phyloP scores from a whole-genome alignment of 768 basidiomycete genomes.

The Lyophyllum semitale region DNA sequence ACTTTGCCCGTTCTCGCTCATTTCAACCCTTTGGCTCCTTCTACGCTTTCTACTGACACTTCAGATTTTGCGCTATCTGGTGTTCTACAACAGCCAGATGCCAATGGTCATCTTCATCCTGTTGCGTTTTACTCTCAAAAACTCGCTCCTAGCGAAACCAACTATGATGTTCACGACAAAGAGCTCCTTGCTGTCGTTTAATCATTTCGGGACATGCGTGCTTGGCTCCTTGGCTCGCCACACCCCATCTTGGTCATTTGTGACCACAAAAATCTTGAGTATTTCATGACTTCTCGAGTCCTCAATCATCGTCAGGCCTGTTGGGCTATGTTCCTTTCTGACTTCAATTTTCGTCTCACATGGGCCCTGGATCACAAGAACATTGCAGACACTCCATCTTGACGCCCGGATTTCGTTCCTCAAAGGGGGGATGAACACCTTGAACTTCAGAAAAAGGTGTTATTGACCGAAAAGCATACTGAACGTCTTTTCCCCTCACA shows the following conservation, averaged over 20 bases:
- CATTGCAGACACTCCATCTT: neutral
- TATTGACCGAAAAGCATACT: too few species aligned
- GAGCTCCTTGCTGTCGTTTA: constrained; percentile 50
- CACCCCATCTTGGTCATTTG: constrained; percentile 22
- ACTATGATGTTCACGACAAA: constrained; percentile 53
- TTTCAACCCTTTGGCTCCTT: neutral
- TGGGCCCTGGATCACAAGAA: neutral
- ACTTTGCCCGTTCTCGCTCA: neutral
- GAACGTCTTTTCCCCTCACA: too few species aligned
- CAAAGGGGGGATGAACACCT: too few species aligned
- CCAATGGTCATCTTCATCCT: constrained; percentile 31
- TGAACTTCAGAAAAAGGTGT: too few species aligned
- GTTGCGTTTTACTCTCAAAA: constrained; percentile 36
- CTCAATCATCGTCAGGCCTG: constrained; percentile 46
- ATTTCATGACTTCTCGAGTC: constrained; percentile 39
- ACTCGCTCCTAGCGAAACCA: constrained; percentile 38
- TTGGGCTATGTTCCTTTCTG: constrained; percentile 44
- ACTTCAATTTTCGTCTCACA: constrained; percentile 26
- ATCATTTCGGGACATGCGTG: constrained; percentile 33
- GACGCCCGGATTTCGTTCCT: neutral
- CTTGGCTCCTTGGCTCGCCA: constrained; percentile 29
- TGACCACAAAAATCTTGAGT: constrained; percentile 45
- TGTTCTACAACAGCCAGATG: constrained; percentile 29
- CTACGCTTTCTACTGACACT: constrained; percentile 24
- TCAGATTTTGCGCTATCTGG: constrained; percentile 36